Evolutionary conservation across 345 rosid genomes (phyloP).

Genomic region (Streptanthus diversifolius): DNA sequence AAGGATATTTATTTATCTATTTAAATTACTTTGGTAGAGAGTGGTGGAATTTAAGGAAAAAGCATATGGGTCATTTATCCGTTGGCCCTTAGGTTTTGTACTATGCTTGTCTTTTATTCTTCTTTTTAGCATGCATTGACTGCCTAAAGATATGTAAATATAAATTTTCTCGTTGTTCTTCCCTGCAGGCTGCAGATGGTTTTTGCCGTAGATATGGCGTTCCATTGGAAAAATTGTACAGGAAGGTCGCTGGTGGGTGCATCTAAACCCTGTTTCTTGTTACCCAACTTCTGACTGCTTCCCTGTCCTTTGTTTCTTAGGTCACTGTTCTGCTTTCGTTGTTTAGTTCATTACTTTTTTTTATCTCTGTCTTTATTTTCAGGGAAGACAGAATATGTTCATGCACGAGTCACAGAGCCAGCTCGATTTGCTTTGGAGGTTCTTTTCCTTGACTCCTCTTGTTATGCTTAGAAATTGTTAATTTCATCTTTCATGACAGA

Average conservation of each 20-base stretch:
- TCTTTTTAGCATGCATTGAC: neutral
- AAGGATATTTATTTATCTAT: conserved; percentile 7
- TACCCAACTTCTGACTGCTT: conserved; percentile 2
- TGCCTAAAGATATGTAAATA: neutral
- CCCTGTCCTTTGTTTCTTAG: conserved; percentile 2
- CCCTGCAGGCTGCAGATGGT: conserved; percentile 84
- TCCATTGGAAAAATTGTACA: conserved; percentile 54
- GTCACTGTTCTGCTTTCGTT: conserved; percentile 1
- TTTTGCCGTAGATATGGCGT: conserved; percentile 80
- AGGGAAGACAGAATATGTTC: conserved; percentile 90
- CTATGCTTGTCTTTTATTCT: neutral
- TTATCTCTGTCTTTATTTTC: conserved; percentile 12
- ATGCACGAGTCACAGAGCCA: conserved; percentile 62
- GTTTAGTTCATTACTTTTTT: neutral
- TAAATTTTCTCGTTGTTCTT: conserved; percentile 5
- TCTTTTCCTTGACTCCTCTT: conserved; percentile 30
- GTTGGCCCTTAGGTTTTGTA: neutral
- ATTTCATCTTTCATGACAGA: conserved; percentile 7
- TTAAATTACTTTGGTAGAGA: conserved; percentile 8
- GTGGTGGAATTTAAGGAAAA: conserved; percentile 4
- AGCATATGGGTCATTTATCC: neutral
- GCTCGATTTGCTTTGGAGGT: conserved; percentile 80
- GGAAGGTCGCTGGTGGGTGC: conserved; percentile 70
- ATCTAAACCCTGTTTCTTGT: conserved; percentile 9
- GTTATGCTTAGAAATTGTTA: conserved; percentile 7